Evolutionary conservation across 1,139 yeast genomes (phyloP).

Genomic region (Yamadazyma dendronema): DNA sequence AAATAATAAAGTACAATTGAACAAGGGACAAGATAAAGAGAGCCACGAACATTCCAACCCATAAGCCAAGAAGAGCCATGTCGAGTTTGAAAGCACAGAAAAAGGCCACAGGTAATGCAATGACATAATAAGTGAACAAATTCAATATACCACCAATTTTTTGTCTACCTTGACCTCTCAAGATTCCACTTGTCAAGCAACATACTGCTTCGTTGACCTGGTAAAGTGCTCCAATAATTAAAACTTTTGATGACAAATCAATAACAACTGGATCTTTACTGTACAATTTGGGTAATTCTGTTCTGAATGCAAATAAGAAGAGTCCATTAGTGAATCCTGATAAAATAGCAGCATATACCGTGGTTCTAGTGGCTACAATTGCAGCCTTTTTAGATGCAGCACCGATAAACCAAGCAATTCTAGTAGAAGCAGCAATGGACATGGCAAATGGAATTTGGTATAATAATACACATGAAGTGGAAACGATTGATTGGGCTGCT

Average conservation of each 20-base stretch:
- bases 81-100: slow-evolving; percentile 48
- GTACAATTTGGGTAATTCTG: slow-evolving; percentile 45
- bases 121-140: slow-evolving; percentile 52
- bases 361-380: slow-evolving; percentile 38
- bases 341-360: slow-evolving; percentile 38
- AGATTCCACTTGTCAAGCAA: slow-evolving; percentile 56
- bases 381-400: slow-evolving; percentile 60
- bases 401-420: slow-evolving; percentile 78
- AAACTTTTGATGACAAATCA: slow-evolving; percentile 47
- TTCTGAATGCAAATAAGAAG: slow-evolving; percentile 37
- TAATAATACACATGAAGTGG: slow-evolving; percentile 65
- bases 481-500: slow-evolving; percentile 72
- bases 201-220: slow-evolving; percentile 57
- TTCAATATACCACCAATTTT: slow-evolving; percentile 58
- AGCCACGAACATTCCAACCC: slow-evolving; percentile 64
- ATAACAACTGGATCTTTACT: slow-evolving; percentile 51
- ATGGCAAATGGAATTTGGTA: slow-evolving; percentile 77
- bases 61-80: slow-evolving; percentile 51
- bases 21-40: slow-evolving; percentile 43
- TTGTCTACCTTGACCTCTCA: slow-evolving; percentile 70
- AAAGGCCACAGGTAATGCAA: slow-evolving; percentile 61
- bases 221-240: slow-evolving; percentile 56
- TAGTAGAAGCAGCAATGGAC: slow-evolving; percentile 70
- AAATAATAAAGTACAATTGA: slow-evolving; percentile 45
- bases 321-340: slow-evolving; percentile 45